Conservation (phyloP, 2,329 filamentous ascomycete species). For the Pleomassaria siparia region DNA sequence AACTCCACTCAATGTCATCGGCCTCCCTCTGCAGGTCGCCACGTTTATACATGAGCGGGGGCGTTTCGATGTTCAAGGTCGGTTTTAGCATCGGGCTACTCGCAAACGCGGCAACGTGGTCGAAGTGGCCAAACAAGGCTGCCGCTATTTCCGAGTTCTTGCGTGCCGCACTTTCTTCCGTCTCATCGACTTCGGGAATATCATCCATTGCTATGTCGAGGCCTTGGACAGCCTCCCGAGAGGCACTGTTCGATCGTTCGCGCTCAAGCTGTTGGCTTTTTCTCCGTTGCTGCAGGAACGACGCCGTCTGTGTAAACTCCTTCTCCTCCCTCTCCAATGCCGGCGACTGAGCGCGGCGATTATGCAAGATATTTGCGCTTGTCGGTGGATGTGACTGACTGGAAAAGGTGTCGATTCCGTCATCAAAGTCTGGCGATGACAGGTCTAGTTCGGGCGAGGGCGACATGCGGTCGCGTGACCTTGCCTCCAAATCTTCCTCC, state of each 20-base stretch:
- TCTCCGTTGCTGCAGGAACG: constrained; percentile 68
- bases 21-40: constrained; percentile 34
- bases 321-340: constrained; percentile 92
- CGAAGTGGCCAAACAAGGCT: constrained; percentile 51
- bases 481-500: constrained; percentile 61
- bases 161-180: constrained; percentile 51
- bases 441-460: constrained; percentile 93
- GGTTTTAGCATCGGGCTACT: constrained; percentile 53
- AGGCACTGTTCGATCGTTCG: constrained; percentile 43
- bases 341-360: constrained; percentile 76
- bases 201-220: constrained; percentile 41
- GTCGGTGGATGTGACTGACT: constrained; percentile 46
- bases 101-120: constrained; percentile 39
- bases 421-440: constrained; percentile 82
- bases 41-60: constrained; percentile 32
- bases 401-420: constrained; percentile 65
- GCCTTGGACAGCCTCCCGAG: constrained; percentile 34
- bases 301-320: constrained; percentile 95
- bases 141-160: constrained; percentile 54
- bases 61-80: constrained; percentile 36
- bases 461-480: constrained; percentile 68
- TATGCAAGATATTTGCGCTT: constrained; percentile 54
- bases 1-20: constrained; percentile 37
- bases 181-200: constrained; percentile 45
- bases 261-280: constrained; percentile 46